A percentile compares a stretch with the other conserved stretches of the same genome.
phyloP scores from a whole-genome alignment of 345 rosid species.

The Populus pruinosa region DNA sequence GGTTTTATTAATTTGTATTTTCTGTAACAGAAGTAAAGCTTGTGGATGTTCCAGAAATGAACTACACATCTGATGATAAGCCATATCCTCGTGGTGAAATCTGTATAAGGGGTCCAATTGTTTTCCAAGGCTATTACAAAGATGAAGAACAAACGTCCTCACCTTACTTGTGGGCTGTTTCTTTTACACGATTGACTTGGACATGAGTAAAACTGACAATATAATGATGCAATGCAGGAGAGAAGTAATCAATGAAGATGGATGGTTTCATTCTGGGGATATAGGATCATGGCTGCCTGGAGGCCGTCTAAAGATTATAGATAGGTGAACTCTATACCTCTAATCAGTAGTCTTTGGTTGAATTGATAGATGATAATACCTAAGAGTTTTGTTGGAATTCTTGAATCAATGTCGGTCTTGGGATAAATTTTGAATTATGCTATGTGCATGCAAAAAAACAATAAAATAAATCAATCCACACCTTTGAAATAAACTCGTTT shows the following conservation, averaged over 20 bases:
- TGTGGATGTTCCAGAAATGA: constrained; percentile 94
- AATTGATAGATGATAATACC: background rate
- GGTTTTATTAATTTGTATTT: background rate
- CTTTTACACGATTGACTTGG: constrained; percentile 11
- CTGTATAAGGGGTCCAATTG: constrained; percentile 89
- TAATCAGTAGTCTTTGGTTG: background rate
- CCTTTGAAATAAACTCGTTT: too few species aligned
- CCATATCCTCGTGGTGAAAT: constrained; percentile 97
- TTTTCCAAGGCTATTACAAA: constrained; percentile 81
- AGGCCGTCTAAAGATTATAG: constrained; percentile 94
- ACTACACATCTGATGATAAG: constrained; percentile 77
- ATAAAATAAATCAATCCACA: too few species aligned
- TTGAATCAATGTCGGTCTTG: too few species aligned
- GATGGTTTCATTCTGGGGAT: constrained; percentile 98
- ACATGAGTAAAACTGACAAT: background rate
- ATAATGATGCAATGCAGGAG: constrained; percentile 47
- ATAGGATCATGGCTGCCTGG: constrained; percentile 86
- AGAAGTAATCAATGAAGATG: constrained; percentile 85
- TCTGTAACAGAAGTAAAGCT: constrained; percentile 77
- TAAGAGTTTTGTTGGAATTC: too few species aligned
- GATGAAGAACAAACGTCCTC: constrained; percentile 89
- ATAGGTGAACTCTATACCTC: constrained; percentile 47
- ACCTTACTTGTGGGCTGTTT: constrained; percentile 8
- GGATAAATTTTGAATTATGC: too few species aligned
- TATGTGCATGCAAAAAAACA: too few species aligned